Evolutionary conservation across 2,329 filamentous ascomycete genomes (phyloP).

Genomic region (Chaetomiaceae sp.): DNA sequence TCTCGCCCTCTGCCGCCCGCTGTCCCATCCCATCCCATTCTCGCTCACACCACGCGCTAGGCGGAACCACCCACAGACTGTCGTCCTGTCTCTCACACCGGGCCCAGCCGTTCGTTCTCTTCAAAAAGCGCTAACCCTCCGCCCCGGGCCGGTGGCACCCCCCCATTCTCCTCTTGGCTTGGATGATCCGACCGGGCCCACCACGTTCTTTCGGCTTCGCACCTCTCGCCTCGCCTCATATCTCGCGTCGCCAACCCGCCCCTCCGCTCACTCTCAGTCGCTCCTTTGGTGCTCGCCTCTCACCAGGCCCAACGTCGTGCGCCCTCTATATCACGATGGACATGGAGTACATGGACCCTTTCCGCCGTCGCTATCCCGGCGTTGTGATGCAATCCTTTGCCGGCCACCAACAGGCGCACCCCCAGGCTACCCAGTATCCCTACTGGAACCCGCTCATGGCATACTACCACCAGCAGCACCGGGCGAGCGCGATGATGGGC

Average conservation of each 20-base stretch:
- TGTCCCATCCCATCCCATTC: too few relatives aligned
- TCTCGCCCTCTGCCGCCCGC: conserved; percentile 23
- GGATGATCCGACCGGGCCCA: conserved; percentile 20
- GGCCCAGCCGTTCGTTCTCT: conserved; percentile 21
- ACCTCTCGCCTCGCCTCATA: conserved; percentile 9
- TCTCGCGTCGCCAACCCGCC: conserved; percentile 2
- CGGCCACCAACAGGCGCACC: conserved; percentile 16
- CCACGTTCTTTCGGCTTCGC: conserved; percentile 25
- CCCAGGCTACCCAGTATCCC: conserved; percentile 14
- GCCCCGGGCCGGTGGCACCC: conserved; percentile 19
- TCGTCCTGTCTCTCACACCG: conserved; percentile 4
- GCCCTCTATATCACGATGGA: conserved; percentile 13
- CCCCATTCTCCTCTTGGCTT: conserved; percentile 18
- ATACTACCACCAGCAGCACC: conserved; percentile 25
- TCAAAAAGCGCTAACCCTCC: conserved; percentile 25
- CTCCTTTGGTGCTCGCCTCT: conserved; percentile 21
- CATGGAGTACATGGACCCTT: conserved; percentile 24
- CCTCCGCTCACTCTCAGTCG: conserved; percentile 23
- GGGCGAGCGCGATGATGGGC: conserved; percentile 20
- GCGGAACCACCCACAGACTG: background rate
- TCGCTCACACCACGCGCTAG: conserved; percentile 6
- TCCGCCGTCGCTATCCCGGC: conserved; percentile 18
- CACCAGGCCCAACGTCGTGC: too few relatives aligned
- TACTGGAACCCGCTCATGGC: conserved; percentile 24
- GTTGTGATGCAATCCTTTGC: conserved; percentile 15